Conservation (phyloP, 495 filamentous ascomycete species). For the Peziza echinospora region DNA sequence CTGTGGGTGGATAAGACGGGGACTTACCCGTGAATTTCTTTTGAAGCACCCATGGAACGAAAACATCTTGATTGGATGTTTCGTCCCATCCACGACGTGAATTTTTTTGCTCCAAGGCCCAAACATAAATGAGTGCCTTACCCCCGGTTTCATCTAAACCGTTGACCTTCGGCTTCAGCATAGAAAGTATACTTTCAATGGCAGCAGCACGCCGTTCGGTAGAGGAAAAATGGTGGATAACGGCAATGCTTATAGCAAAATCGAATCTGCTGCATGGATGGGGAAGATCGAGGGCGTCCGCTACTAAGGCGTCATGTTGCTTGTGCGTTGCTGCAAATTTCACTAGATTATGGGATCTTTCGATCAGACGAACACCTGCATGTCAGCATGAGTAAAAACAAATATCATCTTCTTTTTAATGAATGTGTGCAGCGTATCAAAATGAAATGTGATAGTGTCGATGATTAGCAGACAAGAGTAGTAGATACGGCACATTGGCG, state of each 20-base stretch:
- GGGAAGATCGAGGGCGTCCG: constrained; percentile 47
- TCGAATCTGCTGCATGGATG: constrained; percentile 52
- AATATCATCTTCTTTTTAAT: no score
- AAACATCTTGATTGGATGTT: constrained; percentile 67
- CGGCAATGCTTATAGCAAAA: constrained; percentile 87
- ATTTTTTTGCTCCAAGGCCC: constrained; percentile 80
- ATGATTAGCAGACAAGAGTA: no score
- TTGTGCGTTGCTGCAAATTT: not conserved
- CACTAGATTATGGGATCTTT: constrained; percentile 4
- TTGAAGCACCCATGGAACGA: constrained; percentile 79
- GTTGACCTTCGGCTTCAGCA: constrained; percentile 29
- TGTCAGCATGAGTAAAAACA: no score
- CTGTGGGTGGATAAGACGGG: not conserved
- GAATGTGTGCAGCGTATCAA: no score
- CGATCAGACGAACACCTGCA: constrained; percentile 4
- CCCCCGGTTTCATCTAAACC: constrained; percentile 27
- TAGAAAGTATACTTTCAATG: constrained; percentile 46
- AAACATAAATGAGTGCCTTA: constrained; percentile 70
- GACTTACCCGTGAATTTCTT: not conserved
- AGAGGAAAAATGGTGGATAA: constrained; percentile 89
- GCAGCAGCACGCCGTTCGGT: constrained; percentile 48
- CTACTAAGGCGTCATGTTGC: constrained; percentile 35
- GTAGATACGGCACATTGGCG: no score
- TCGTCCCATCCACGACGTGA: constrained; percentile 87
- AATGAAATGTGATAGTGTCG: no score